Base-by-base conservation (phyloP, 441 rosid genomes). In the Heliophila coronopifolia region DNA sequence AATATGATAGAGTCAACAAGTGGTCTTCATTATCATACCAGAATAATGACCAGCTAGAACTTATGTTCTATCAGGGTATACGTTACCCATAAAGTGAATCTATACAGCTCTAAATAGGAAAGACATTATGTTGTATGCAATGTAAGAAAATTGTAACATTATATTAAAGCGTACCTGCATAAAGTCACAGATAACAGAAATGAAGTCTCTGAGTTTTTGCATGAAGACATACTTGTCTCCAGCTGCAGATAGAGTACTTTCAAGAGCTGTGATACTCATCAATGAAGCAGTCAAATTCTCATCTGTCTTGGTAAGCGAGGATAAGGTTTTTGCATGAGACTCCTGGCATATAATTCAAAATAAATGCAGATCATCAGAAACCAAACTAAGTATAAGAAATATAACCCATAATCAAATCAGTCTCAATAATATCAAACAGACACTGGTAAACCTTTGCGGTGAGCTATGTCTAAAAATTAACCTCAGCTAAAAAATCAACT, bases 141-240 rank as follows among this genome's bases (percentile, higher is more conserved):
- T 9, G 15, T 7, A 10, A 24, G 3, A 9, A n/a, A n/a, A n/a
- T n/a, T n/a, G n/a, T n/a, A 34, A 11, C 40, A 50, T 33, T 26
- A 49, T 8, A 35, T n/a, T 23, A 69, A 61, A 28, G 52, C 85
- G 44, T 87, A 91, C 96, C 96, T 91, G 91, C 89, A 91, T 76
- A 72, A 91, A 87, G 66, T 84, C 92, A 76, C 96, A 87, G 72
- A 84, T 61, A 77, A 81, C 86, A 77, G 98, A 80, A 75, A 90
- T 73, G 73, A 76, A 90, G 79, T 80, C 77, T 75, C 91, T 93
- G 65, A 91, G 88, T 80, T 84, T 84, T 77, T 91, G 96, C 98
- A 83, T 81, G 81, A 84, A 91, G 74, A 91, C 77, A 91, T 76
- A 91, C 94, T 83, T 87, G 83, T 91, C 96, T 73, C 89, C 89